Evolutionary conservation across 2,329 filamentous ascomycete species (phyloP), one percentile per base, ranked within the genome.

Genomic region (Fusarium sulawesiense): DNA sequence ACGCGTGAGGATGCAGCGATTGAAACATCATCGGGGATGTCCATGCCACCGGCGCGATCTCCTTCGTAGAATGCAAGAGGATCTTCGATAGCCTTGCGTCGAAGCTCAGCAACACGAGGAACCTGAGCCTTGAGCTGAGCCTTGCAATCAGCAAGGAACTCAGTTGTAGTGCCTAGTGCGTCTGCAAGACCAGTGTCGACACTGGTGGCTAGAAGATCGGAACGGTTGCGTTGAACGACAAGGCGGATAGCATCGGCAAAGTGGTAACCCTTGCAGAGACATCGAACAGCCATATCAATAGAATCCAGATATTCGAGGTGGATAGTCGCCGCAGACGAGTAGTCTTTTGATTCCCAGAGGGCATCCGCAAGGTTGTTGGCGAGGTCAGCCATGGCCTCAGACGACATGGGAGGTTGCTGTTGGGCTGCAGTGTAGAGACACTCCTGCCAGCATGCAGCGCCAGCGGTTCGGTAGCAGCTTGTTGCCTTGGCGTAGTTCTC

Each of bases 81-180:
- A 74, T 99, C 94, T 69, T 93, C 89, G 41, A 87, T 86, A 56
- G 97, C 97, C 76, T 93, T 94, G 56, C 85, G 83, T 2, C 95
- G 90, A 27, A 99, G 87, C 77, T 98, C 95, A 9, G 86, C 85
- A 68, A 99, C 89, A 20, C 96, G 91, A 0, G 95, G 94, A 0
- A 97, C 89, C 77, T 99, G 96, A 0, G 93, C 92, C 48, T 85
- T 84, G 5, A 98, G 86, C 79, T 99, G 96, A 0, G 85, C 85
- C 78, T 93, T 93, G 87, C 95, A 98, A 79, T 99, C 96, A 3
- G 96, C 93, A 13, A 99, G 88, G 64, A 98, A 90, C 78, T 98
- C 96, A 1, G 94, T 97, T 75, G 91, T 94, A 56, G 88, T 89
- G 23, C 92, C 91, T 60, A 96, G 90, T 3, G 92, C 90, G 61